Base-by-base conservation (phyloP, 176 grass and related monocot genomes). In the Cocos nucifera region DNA sequence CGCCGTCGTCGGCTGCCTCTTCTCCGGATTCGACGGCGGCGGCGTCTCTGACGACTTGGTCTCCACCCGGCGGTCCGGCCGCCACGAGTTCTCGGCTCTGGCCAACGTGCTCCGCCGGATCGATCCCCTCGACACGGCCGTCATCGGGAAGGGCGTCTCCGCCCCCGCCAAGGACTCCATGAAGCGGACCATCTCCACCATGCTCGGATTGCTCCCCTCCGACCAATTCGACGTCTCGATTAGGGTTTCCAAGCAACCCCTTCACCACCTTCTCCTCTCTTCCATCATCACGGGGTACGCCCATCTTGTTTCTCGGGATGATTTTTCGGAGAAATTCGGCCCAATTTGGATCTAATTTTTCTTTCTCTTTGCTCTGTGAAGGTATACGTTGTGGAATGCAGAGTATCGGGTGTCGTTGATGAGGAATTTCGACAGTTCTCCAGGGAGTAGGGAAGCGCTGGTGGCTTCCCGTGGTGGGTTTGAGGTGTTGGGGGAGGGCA, bases 141-240 rank as follows among this genome's bases (percentile, higher is more conserved):
- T 75, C 22, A 66, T 82, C 20, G 71, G 59, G 51, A 71, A 82
- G 52, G 79, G 61, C 54, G 79, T 82, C 15, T 69, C 79, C 5
- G 54, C 9, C n/a, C 61, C 50, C 19, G 73, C 79, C 1, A 74
- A 65, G 59, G 66, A 65, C 17, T 75, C 79, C 4, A 76, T 82
- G 79, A 82, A 82, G 54, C 56, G 54, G 10, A 75, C 79, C 6
- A 71, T 82, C 22, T 82, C 79, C 16, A 60, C 50, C 49, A 82
- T 82, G 72, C 72, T 82, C 4, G 79, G 79, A 17, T 27, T 82
- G 59, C 79, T 82, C 53, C 79, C 79, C 9, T 82, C 79, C 10
- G 66, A 65, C 16, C 65, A 82, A 28, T 82, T 82, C 35, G 30
- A 65, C 49, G 64, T 82, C 32, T 57, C 39, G 23, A 66, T 82